Percentiles rank a stretch among this genome's conserved stretches.
Conservation (phyloP, 768 basidiomycete species). For the Multifurca ochricompacta region DNA sequence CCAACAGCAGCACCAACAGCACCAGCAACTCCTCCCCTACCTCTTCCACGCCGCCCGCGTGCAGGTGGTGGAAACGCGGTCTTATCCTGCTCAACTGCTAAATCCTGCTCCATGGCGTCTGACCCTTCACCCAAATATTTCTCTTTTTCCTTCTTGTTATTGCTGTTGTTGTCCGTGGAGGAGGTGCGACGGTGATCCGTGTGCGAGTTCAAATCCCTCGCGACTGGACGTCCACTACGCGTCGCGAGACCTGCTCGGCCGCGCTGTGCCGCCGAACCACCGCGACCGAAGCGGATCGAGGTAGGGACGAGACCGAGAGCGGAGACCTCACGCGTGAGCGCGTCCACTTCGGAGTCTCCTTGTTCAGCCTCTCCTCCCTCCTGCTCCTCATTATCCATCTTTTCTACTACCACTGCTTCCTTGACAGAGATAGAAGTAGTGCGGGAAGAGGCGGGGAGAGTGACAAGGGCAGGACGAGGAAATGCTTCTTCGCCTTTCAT, state of each 20-base stretch:
- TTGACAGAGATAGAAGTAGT: not conserved
- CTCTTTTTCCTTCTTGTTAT: not conserved
- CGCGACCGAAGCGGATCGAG: conserved; percentile 66
- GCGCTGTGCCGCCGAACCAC: conserved; percentile 35
- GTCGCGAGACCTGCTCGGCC: conserved; percentile 37
- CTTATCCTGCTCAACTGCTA: not conserved
- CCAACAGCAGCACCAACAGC: conserved; percentile 6
- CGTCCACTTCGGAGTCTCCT: conserved; percentile 34
- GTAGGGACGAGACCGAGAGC: conserved; percentile 56
- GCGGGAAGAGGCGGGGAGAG: not conserved
- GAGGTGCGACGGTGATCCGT: no score
- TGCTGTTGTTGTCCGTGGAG: not conserved
- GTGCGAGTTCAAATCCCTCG: not conserved
- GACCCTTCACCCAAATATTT: not conserved
- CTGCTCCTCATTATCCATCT: not conserved
- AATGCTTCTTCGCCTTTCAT: not conserved
- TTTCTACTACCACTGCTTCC: not conserved
- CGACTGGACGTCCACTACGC: conserved; percentile 2
- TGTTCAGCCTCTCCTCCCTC: not conserved
- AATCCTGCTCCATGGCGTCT: conserved; percentile 4
- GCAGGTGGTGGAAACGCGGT: not conserved
- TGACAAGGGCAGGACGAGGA: no score
- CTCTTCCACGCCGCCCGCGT: conserved; percentile 12
- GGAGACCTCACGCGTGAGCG: conserved; percentile 40
- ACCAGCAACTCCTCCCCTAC: conserved; percentile 1